Conservation (phyloP, 1,284 basidiomycete species). For the Tilletia indica region DNA sequence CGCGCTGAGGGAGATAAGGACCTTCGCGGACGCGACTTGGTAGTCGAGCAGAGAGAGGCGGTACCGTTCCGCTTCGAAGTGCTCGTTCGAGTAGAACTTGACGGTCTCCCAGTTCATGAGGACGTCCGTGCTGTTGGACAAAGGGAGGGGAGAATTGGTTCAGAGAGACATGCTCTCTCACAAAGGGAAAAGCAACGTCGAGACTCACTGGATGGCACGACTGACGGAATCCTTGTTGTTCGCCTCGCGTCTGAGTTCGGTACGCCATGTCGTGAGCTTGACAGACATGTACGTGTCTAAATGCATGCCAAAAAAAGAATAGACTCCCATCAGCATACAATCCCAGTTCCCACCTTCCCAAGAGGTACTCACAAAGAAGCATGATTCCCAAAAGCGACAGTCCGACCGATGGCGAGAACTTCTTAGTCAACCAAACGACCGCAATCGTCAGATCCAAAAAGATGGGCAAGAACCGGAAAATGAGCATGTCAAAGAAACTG, state of each 20-base stretch:
- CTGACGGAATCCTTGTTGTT: slow-evolving; percentile 47
- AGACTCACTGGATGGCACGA: slow-evolving; percentile 35
- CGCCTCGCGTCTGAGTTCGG: slow-evolving; percentile 60
- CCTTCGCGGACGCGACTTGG: slow-evolving; percentile 71
- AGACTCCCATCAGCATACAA: slow-evolving; percentile 15
- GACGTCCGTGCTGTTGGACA: slow-evolving; percentile 32
- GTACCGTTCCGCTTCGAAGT: slow-evolving; percentile 74
- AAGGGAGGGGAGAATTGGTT: background rate
- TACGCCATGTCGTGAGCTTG: slow-evolving; percentile 70
- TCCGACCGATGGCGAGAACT: slow-evolving; percentile 67
- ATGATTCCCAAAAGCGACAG: slow-evolving; percentile 75
- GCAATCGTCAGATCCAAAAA: slow-evolving; percentile 69
- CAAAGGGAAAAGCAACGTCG: too few relatives aligned
- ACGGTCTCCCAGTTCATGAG: slow-evolving; percentile 55
- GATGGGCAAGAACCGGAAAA: slow-evolving; percentile 77
- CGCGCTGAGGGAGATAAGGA: slow-evolving; percentile 56
- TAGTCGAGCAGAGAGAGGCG: slow-evolving; percentile 72
- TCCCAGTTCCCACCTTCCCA: too few relatives aligned
- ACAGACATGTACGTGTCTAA: slow-evolving; percentile 68
- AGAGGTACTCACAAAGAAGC: slow-evolving; percentile 62
- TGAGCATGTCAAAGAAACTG: slow-evolving; percentile 58
- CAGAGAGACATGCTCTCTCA: background rate
- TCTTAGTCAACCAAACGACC: slow-evolving; percentile 65
- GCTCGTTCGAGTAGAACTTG: slow-evolving; percentile 79
- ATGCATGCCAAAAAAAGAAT: slow-evolving; percentile 62